Evolutionary conservation across 306 rosid species (phyloP), one percentile per base, ranked within the genome.

Genomic region (Rosa chinensis): DNA sequence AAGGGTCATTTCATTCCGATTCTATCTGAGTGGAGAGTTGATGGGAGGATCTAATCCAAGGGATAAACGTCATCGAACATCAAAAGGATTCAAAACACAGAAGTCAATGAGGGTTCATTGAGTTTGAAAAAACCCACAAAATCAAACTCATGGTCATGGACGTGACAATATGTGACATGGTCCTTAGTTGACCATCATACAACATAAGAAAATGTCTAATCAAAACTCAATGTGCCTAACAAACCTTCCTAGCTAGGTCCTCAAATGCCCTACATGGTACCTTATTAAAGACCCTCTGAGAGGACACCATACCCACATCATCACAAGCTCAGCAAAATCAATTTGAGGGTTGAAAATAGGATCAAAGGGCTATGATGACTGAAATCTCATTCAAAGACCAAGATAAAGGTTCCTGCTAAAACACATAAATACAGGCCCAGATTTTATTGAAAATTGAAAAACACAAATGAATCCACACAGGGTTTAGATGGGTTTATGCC

Each of bases 11-110:
- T 84, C 85, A 71, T 80, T 80, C 67, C 86, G 94, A 90, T 90
- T 86, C 92, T 83, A 85, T 90, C 81, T 62, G 83, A 79, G 79
- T 72, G 72, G 73, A 80, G 89, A 81, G 77, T 74, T 86, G 88
- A 77, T 42, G 84, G 84, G 87, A 85, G 91, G 86, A 89, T 92
- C 92, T 82, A 89, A 84, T 87, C 89, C 86, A 83, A 82, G 87
- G 67, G 49, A 63, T 28, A 32, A 80, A 88, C 90, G 91, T 88
- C 89, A 83, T 85, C 62, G 14, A 21, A n/a, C 66, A 35, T 35
- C 9, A 64, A 64, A 85, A 61, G 73, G 87, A 87, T 75, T 81
- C 82, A 81, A 13, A 48, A 39, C 12, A 68, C 3, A 70, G 53
- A 89, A 89, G 96, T 92, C 96, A 89, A 94, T 53, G 78, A 70